These are phyloP conservation scores for Hypocrella siamensis DNA, from an alignment of 2,329 filamentous ascomycete species.

Conservation along the genomic window DNA sequence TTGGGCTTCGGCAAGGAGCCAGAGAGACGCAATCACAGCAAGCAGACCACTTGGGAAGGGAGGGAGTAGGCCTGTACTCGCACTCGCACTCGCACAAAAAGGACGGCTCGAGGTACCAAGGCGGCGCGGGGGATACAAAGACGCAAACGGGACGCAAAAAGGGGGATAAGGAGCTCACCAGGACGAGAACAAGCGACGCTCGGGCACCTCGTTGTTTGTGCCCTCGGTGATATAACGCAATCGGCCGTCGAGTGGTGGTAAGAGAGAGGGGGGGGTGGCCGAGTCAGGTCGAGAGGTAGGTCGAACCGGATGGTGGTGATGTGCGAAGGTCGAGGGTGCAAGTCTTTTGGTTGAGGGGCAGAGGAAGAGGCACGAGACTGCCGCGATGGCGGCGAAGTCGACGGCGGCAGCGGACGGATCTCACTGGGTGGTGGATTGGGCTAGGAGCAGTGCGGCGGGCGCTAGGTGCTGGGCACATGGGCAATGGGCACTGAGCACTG, in stretches of 20 bases:
- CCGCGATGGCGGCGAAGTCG: neutral
- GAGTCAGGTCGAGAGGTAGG: constrained; percentile 1
- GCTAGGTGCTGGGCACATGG: no score
- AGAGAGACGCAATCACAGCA: constrained; percentile 1
- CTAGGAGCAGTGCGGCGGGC: neutral
- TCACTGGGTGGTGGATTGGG: neutral
- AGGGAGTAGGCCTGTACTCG: no score
- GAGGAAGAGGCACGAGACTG: neutral
- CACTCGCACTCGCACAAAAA: constrained; percentile 4
- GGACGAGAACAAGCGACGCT: constrained; percentile 1
- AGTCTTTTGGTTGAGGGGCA: neutral
- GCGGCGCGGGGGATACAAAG: constrained; percentile 2
- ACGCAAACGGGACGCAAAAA: constrained; percentile 1
- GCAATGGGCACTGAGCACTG: no score
- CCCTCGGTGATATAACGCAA: neutral
- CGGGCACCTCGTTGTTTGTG: no score
- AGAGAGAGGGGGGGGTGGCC: constrained; percentile 1
- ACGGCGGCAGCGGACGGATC: neutral
- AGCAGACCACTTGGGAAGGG: no score
- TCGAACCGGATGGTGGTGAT: constrained; percentile 1
- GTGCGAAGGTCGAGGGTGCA: constrained; percentile 1
- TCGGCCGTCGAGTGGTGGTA: constrained; percentile 1
- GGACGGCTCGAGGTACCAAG: constrained; percentile 2
- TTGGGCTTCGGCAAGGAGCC: neutral
- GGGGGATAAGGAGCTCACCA: constrained; percentile 2